Conservation (phyloP, 1,139 yeast species). For the Suhomyces yuchorum region DNA sequence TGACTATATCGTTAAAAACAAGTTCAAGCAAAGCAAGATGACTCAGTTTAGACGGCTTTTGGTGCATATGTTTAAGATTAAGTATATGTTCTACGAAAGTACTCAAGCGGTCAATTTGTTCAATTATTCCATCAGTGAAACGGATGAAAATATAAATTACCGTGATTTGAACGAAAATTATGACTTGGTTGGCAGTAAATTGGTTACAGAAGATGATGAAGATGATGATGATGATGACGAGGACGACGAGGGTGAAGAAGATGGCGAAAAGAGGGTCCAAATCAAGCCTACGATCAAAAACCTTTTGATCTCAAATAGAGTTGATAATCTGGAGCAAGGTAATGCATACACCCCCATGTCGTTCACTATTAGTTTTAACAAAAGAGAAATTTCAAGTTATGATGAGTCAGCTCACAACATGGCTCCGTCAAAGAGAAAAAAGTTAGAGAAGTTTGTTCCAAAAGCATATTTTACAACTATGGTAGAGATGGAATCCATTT, state of each 20-base stretch:
- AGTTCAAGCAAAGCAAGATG: slow-evolving; percentile 18
- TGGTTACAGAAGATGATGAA: slow-evolving; percentile 13
- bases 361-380: slow-evolving; percentile 29
- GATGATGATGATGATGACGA: slow-evolving; percentile 11
- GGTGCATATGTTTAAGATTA: slow-evolving; percentile 31
- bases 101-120: slow-evolving; percentile 43
- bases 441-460: slow-evolving; percentile 3
- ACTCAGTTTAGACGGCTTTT: slow-evolving; percentile 26
- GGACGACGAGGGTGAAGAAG: slow-evolving; percentile 14
- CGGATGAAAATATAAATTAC: slow-evolving; percentile 33
- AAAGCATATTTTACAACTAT: slow-evolving; percentile 7
- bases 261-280: slow-evolving; percentile 11
- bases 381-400: slow-evolving; percentile 17
- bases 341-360: slow-evolving; percentile 24
- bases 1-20: slow-evolving; percentile 34
- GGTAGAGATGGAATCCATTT: slow-evolving; percentile 26
- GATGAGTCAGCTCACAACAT: slow-evolving; percentile 8
- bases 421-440: neutral
- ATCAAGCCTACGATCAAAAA: slow-evolving; percentile 23
- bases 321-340: slow-evolving; percentile 8
- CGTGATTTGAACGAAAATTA: slow-evolving; percentile 41
- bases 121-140: slow-evolving; percentile 40
- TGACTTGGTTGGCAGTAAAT: slow-evolving; percentile 27
- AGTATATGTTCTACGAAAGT: slow-evolving; percentile 38
- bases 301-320: slow-evolving; percentile 17